Percentiles rank a stretch among this genome's conserved stretches.
Evolutionary conservation across 2,329 filamentous ascomycete species (phyloP).

Genomic region (Trichoderma sp.): DNA sequence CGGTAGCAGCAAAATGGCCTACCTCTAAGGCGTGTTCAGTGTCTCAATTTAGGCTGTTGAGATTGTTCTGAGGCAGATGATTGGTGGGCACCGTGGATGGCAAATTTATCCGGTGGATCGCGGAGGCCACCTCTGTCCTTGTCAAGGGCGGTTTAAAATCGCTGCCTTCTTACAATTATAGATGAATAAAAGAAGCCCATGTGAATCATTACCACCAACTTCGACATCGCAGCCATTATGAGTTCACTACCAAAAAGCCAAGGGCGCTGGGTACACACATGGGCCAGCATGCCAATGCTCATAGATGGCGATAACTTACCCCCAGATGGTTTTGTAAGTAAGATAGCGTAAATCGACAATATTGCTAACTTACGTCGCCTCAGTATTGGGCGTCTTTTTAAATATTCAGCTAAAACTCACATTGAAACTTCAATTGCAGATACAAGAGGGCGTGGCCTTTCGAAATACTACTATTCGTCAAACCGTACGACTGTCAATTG

Average conservation of each 20-base stretch:
- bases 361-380: too few species aligned
- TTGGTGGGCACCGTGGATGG: background rate
- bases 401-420: background rate
- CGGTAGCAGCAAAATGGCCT: too few species aligned
- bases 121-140: background rate
- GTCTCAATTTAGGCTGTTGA: background rate
- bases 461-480: background rate
- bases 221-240: background rate
- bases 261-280: constrained; percentile 1
- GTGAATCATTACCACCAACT: background rate
- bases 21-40: too few species aligned
- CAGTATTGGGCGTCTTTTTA: background rate
- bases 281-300: background rate
- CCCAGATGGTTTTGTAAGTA: background rate
- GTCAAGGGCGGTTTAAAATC: background rate
- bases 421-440: background rate
- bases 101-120: background rate
- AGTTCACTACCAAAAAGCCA: background rate
- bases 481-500: background rate
- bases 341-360: background rate
- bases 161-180: background rate
- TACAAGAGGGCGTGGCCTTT: background rate
- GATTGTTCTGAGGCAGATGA: background rate
- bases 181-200: background rate
- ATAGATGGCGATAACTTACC: background rate